These are phyloP conservation scores for Phytopythium vexans DNA, from an alignment of 352 stramenopile species.

Conservation along the genomic window DNA sequence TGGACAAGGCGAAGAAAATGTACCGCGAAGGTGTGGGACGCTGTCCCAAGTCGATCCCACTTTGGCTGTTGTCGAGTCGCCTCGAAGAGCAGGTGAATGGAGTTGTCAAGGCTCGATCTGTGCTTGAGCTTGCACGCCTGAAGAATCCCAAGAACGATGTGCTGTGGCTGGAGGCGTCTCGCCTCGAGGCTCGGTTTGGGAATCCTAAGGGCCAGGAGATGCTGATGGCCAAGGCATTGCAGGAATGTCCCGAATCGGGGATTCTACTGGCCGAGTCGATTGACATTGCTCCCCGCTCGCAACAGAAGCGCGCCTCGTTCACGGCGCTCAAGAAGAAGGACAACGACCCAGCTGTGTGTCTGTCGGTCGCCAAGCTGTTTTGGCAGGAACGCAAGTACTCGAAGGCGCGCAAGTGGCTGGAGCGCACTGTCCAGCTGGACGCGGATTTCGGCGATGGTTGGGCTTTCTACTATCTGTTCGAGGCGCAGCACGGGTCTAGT, in stretches of 20 bases:
- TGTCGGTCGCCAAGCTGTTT: constrained; percentile 96
- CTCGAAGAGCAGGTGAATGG: constrained; percentile 91
- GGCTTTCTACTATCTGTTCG: constrained; percentile 97
- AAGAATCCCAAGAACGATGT: constrained; percentile 94
- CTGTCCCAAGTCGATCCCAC: constrained; percentile 89
- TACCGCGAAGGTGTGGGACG: constrained; percentile 91
- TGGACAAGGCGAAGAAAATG: constrained; percentile 81
- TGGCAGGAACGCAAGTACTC: constrained; percentile 94
- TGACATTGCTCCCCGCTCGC: constrained; percentile 88
- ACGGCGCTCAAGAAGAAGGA: constrained; percentile 97
- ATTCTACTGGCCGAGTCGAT: constrained; percentile 96
- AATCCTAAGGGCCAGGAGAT: constrained; percentile 95
- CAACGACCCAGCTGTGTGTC: constrained; percentile 96
- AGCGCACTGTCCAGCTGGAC: constrained; percentile 95
- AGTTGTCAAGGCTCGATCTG: constrained; percentile 95
- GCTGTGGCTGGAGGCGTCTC: constrained; percentile 96
- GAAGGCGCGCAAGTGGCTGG: constrained; percentile 98
- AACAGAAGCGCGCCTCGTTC: constrained; percentile 96
- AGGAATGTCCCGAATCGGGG: constrained; percentile 96
- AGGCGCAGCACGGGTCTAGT: constrained; percentile 86
- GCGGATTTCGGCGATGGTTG: constrained; percentile 96
- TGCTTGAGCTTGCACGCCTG: constrained; percentile 95
- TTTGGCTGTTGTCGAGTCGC: constrained; percentile 94
- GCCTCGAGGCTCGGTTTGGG: constrained; percentile 89
- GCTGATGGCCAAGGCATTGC: constrained; percentile 95